Percentiles rank a stretch among this genome's conserved stretches.
phyloP scores from a whole-genome alignment of 768 basidiomycete species.

The Lactifluus volemus region DNA sequence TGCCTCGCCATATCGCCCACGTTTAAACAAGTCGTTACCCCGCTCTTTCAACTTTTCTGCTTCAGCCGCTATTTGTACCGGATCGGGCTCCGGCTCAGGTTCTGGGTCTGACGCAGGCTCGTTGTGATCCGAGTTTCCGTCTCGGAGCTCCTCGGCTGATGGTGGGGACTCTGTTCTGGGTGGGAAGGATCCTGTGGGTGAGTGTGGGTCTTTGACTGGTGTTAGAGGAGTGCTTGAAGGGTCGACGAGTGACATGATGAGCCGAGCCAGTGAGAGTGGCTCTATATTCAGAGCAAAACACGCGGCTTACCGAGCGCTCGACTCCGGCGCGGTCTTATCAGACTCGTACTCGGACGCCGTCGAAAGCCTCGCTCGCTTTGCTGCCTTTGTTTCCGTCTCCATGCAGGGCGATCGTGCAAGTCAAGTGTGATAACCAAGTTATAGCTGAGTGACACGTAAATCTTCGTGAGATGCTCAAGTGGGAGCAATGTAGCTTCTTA shows the following conservation, averaged over 20 bases:
- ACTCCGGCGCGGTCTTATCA: not conserved
- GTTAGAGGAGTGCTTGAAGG: not conserved
- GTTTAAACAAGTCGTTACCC: constrained; percentile 71
- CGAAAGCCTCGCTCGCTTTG: not conserved
- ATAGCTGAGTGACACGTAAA: not conserved
- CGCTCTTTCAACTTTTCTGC: constrained; percentile 64
- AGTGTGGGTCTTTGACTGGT: not conserved
- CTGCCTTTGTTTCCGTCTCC: not conserved
- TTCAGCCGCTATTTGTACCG: constrained; percentile 32
- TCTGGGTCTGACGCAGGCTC: not conserved
- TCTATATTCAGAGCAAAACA: not conserved
- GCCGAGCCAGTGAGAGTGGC: not conserved
- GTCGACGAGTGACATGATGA: constrained; percentile 6
- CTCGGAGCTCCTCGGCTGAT: not conserved
- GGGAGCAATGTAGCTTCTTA: not conserved
- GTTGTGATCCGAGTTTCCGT: not conserved
- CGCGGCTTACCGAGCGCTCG: constrained; percentile 5
- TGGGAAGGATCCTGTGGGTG: not conserved
- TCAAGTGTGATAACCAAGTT: too few relatives aligned
- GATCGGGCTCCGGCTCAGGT: constrained; percentile 16
- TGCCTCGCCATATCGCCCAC: constrained; percentile 54
- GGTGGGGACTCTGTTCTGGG: not conserved
- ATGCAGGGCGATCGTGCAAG: not conserved
- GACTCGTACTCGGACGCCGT: not conserved
- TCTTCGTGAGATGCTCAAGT: not conserved